Evolutionary conservation across 2,329 filamentous ascomycete species (phyloP).

Genomic region (Nigrospora sphaerica): DNA sequence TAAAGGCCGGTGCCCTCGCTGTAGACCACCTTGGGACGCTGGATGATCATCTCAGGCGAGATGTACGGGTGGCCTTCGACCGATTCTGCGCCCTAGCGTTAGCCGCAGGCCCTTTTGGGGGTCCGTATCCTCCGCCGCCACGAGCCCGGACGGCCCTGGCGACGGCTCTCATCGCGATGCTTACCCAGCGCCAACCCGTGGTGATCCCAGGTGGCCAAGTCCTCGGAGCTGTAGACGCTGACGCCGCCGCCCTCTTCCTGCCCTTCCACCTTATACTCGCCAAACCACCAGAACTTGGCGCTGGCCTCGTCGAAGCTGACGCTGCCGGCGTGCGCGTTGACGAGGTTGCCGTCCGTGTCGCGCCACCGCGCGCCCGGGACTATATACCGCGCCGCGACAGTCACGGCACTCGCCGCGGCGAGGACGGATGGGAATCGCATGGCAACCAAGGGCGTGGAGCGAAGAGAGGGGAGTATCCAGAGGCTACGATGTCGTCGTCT

Average conservation of each 20-base stretch:
- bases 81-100: conserved; percentile 28
- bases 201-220: conserved; percentile 51
- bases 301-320: conserved; percentile 43
- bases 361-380: conserved; percentile 55
- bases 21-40: conserved; percentile 55
- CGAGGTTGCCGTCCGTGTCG: conserved; percentile 51
- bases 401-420: no score
- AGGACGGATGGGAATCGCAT: no score
- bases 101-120: not conserved
- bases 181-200: conserved; percentile 49
- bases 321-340: conserved; percentile 56
- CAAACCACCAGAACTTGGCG: conserved; percentile 53
- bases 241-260: conserved; percentile 54
- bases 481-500: no score
- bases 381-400: conserved; percentile 42
- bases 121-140: not conserved
- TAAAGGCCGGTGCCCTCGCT: conserved; percentile 47
- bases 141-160: no score
- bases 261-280: conserved; percentile 52
- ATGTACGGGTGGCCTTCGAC: conserved; percentile 48
- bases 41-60: conserved; percentile 48
- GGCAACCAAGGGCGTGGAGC: no score
- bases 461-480: no score
- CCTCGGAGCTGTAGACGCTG: conserved; percentile 53
- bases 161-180: no score